Percentiles rank a stretch among this genome's conserved stretches.
Evolutionary conservation across 2,329 filamentous ascomycete genomes (phyloP).

Genomic region (Blumeria hordei): DNA sequence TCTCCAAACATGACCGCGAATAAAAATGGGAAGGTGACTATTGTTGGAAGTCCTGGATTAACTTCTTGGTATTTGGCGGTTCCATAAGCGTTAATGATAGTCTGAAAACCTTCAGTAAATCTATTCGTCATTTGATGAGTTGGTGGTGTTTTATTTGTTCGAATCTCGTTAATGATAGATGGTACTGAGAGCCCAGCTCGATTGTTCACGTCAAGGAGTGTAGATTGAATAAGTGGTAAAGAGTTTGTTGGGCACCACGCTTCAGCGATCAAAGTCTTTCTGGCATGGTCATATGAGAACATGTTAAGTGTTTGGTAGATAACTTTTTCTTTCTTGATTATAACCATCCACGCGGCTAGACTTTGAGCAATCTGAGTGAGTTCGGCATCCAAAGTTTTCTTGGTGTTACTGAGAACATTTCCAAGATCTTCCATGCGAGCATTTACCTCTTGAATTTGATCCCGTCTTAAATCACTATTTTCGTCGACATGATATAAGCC

Average conservation of each 20-base stretch:
- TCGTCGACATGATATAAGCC: constrained; percentile 94
- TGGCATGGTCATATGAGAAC: constrained; percentile 87
- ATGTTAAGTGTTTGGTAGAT: constrained; percentile 88
- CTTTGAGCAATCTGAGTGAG: constrained; percentile 81
- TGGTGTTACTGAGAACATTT: constrained; percentile 84
- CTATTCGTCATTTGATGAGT: constrained; percentile 97
- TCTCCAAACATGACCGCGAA: constrained; percentile 99
- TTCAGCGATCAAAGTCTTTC: constrained; percentile 91
- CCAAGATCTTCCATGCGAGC: constrained; percentile 72
- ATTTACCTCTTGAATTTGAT: constrained; percentile 96
- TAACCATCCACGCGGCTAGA: constrained; percentile 87
- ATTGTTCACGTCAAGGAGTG: constrained; percentile 89
- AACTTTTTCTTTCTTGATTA: constrained; percentile 95
- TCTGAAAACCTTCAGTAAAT: constrained; percentile 95
- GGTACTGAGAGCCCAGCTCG: constrained; percentile 88
- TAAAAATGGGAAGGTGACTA: constrained; percentile 96
- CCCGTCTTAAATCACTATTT: constrained; percentile 80
- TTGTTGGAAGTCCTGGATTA: constrained; percentile 84
- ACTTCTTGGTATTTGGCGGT: constrained; percentile 94
- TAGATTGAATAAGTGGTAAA: constrained; percentile 69
- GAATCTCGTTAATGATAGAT: constrained; percentile 94
- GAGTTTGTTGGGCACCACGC: constrained; percentile 93
- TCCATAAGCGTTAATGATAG: constrained; percentile 95
- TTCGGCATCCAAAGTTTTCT: constrained; percentile 79
- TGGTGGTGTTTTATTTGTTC: constrained; percentile 88